Base-by-base conservation (phyloP, 257 asterid genomes). In the Cynanchum wilfordii region DNA sequence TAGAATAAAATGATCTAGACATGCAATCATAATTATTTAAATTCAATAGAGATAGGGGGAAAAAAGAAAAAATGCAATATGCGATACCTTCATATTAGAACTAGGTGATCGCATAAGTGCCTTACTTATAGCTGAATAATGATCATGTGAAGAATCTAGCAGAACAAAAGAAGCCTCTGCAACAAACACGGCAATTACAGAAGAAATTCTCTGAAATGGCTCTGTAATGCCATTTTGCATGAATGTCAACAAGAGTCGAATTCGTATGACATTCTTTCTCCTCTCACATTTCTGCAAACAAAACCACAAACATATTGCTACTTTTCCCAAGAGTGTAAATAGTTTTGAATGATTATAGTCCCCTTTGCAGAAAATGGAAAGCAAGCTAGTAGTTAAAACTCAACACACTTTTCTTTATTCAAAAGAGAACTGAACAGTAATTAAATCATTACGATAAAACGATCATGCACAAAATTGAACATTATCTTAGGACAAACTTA, bases 131-230 rank as follows among this genome's bases (percentile, higher is more conserved):
- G 89, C 76, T 55, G 84, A 74, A 85, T 86, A 84, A 75, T 88
- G 87, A 62, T 84, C 90, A 82, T 87, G 89, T 56, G 94, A 84
- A 57, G 85, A 83, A 76, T 93, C 90, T 82, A 93, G 81, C 68
- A 93, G 80, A 29, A 88, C 79, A 75, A 89, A 67, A 75, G 98
- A 89, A 81, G 97, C 89, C 87, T 91, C 98, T 15, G 97, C 98
- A 77, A 80, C 68, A 56, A 93, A 91, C 59, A 84, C 82, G 67
- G 97, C 88, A 79, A 82, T 86, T 76, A 84, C 55, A 13, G 96
- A 91, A 71, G 98, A 84, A 82, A 93, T 84, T 85, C 88, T 89
- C 84, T 88, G 97, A 88, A 95, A 85, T 55, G 80, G 90, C 79
- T 84, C 87, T 79, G 84, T 87, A 62, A 93, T 86, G 79, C 98